Evolutionary conservation across 805 yeast genomes (phyloP), one percentile per base, ranked within the genome.

Genomic region (Phaffomyces antillensis): DNA sequence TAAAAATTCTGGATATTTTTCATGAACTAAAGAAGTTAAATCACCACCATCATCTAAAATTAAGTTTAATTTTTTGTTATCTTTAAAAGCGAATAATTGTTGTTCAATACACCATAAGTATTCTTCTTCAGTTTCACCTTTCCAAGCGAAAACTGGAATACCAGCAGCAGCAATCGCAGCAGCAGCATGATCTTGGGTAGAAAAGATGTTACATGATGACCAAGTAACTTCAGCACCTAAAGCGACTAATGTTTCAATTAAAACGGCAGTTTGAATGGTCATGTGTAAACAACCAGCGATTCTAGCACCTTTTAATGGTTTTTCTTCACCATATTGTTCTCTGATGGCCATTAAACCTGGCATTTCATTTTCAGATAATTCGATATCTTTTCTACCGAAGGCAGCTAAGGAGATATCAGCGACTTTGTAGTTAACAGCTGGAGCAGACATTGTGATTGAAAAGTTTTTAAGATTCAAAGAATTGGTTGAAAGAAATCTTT

Each of bases 121-220:
- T 78, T 91, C 99, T 79, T 91, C 98, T 74, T 91, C 99, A 71
- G 98, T 88, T 82, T 91, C 98, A 70, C 99, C 98, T 81, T 91
- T 91, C 99, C 99, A 91, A 64, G 99, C 99, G 61, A 88, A 91
- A 57, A 91, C 99, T 66, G 99, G 98, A 50, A 91, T 95, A 76
- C 99, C 99, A 58, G 96, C 72, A 59, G 98, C 99, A 61, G 99
- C 99, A 70, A 91, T 93, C 62, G 98, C 98, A 65, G 99, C 97
- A 63, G 99, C 98, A 60, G 98, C 98, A 71, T 91, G 98, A 75
- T 91, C 99, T 78, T 91, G 99, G 58, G 99, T 91, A 61, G 98
- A 90, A 84, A 87, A 91, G 64, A 91, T 91, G 95, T 91, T 91
- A 81, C 99, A 91, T 41, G 96, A 88, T 54, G 96, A 81, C 99